Conservation (phyloP, 176 grass and related monocot genomes). For the Triticum dicoccoides region DNA sequence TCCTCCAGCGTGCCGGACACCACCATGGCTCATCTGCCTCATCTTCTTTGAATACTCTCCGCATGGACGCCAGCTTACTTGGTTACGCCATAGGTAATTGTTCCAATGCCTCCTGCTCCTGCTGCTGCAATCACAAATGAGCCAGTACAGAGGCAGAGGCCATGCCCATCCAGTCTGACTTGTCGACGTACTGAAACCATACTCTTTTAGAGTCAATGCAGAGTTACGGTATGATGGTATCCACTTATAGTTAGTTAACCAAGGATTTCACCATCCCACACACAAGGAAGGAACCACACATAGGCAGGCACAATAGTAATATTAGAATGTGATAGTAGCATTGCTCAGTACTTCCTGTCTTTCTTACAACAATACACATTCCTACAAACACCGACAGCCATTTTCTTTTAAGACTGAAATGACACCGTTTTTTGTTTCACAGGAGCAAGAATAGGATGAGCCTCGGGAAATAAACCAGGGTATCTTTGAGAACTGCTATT, state of each 20-base stretch:
- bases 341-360: too few species aligned
- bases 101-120: neutral
- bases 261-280: neutral
- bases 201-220: neutral
- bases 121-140: constrained; percentile 17
- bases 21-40: neutral
- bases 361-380: neutral
- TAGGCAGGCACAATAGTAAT: neutral
- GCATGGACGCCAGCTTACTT: constrained; percentile 3
- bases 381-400: neutral
- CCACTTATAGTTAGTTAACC: neutral
- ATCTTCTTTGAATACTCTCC: constrained; percentile 1
- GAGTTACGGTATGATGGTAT: neutral
- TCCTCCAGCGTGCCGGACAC: neutral
- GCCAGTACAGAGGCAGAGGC: constrained; percentile 46
- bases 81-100: neutral
- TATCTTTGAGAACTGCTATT: constrained; percentile 9
- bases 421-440: neutral
- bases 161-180: constrained; percentile 38
- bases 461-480: neutral
- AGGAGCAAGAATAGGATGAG: constrained; percentile 15
- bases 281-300: neutral
- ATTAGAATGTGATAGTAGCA: neutral
- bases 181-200: neutral
- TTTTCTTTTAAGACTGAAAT: constrained; percentile 2